Base-by-base conservation (phyloP, 2,329 filamentous ascomycete genomes). In the Camptophora hylomeconis region DNA sequence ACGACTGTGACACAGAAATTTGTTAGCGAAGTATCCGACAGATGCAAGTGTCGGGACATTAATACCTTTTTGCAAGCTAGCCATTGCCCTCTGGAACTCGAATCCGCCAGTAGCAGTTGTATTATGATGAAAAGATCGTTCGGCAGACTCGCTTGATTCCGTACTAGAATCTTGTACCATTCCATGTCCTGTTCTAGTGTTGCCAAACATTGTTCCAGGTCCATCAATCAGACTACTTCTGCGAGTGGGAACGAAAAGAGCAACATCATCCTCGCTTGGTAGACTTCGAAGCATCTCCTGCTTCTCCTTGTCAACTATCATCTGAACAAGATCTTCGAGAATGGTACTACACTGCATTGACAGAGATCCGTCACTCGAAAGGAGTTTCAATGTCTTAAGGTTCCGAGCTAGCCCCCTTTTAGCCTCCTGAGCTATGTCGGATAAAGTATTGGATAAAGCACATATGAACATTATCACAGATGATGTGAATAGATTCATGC, bases 401-500 rank as follows among this genome's bases (percentile, higher is more conserved):
- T 58, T 59, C 3, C 57, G 51, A 4, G 55, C 54, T 13, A 61
- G 51, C 5, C 50, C 55, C 18, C 57, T 49, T 33, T 62, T 61
- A 1, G 55, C 50, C 23, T 53, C 49, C 35, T 61, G 58, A 1
- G 58, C 57, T 16, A 47, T 43, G 26, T 59, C 51, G 1, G 56
- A 58, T 1, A 63, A 48, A 1, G 56, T 54, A 17, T 60, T 51
- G 2, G 56, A 56, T 2, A 61, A 44, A 2, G 59, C 56, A 20
- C 56, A 46, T 1, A 61, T 49, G 14, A 55, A 51, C 28, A 63
- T 45, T 8, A 61, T 57, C 15, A 61, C 53, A 5, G 57, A 53
- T 1, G 57, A 54, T 26, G 58, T 58, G 45, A 61, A 61, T 7
- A 61, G 35, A 30, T 61, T 61, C 36, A 61, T 58, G 3, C 54